Base-by-base conservation (phyloP, 768 basidiomycete genomes). In the Lactarius psammicola region DNA sequence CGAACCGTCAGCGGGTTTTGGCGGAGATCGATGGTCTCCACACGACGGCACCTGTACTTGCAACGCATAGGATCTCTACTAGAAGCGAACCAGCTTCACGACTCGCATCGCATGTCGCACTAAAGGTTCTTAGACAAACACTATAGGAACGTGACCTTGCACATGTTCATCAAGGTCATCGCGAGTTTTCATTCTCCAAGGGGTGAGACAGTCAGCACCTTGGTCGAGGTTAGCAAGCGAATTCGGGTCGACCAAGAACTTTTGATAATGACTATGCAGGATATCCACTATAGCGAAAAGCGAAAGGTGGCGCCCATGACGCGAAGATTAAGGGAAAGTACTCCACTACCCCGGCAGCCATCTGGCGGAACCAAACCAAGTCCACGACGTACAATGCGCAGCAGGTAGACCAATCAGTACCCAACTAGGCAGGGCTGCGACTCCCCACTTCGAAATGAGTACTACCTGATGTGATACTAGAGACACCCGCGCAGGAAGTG, bases 321-420 rank as follows among this genome's bases (percentile, higher is more conserved):
- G 23, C 23, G 15, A 46, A 23, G 10, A 53, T 63, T 4, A 13
- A 42, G 26, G 38, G 13, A 62, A 46, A 13, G 9, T 28, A 20
- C n/a, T 23, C 53, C 20, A 70, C 84, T 71, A 85, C 84, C 46
- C 85, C 86, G 40, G 86, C 85, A 5, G 85, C 85, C 70, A 85
- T 77, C 80, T 85, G 90, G 70, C 97, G 87, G 85, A 99, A 98
- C 40, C 92, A 86, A 54, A 93, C 92, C 13, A 98, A 85, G 76
- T 98, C 97, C 56, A 99, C 87, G 15, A 98, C 94, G 74, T 98
- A 99, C 4, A 98, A 79, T 0, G 96, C 97, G 76, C 95, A 96
- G 40, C 54, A 6, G 63, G 20, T 6, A 18, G 20, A 23, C 65
- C 40, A 60, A 34, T 38, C 46, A 23, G 46, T 49, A 3, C 46